Evolutionary conservation across 768 basidiomycete species (phyloP).

Genomic region (Podaxis carcinomalis): DNA sequence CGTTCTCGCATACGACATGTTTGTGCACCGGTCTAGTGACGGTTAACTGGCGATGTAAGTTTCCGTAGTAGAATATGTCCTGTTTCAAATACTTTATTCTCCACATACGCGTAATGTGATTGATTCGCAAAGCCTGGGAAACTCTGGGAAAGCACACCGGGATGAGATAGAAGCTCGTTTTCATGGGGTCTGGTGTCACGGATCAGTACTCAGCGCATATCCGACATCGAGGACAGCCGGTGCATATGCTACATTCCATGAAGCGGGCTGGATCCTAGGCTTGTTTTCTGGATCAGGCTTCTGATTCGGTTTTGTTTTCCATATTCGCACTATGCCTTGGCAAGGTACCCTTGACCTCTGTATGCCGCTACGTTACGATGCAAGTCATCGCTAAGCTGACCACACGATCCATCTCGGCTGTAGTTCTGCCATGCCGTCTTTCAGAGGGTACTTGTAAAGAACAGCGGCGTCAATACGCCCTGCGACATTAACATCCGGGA

Average conservation of each 20-base stretch:
- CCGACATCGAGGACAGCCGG: too few species aligned
- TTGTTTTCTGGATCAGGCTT: not conserved
- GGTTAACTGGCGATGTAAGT: not conserved
- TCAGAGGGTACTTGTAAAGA: not conserved
- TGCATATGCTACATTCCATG: too few species aligned
- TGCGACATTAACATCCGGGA: not conserved
- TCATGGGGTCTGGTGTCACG: not conserved
- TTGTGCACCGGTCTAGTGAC: slow-evolving; percentile 26
- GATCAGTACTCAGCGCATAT: not conserved
- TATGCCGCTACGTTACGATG: not conserved
- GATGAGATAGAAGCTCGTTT: not conserved
- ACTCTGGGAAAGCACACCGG: not conserved
- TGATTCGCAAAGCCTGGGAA: not conserved
- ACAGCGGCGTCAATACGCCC: not conserved
- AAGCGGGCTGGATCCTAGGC: not conserved
- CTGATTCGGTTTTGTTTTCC: not conserved
- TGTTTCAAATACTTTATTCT: not conserved
- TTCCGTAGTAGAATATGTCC: not conserved
- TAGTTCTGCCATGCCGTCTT: not conserved
- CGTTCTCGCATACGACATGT: slow-evolving; percentile 72
- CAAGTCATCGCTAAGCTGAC: not conserved
- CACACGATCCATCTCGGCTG: not conserved
- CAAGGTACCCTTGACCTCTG: not conserved
- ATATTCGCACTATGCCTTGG: not conserved
- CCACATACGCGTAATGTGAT: not conserved